Conservation (phyloP, 257 asterid species). For the Solanum pimpinellifolium region DNA sequence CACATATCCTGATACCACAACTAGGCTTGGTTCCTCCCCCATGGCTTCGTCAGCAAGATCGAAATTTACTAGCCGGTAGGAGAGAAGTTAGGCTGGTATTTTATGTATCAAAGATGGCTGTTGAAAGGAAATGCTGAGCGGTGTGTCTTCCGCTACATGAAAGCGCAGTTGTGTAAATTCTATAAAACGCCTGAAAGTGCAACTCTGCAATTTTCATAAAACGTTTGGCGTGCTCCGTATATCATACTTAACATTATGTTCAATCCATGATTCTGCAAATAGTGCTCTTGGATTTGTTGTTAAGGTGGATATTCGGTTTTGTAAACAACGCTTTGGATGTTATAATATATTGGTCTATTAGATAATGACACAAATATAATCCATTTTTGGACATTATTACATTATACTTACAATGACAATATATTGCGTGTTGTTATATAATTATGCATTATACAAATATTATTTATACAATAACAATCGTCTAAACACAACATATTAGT, state of each 20-base stretch:
- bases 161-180: neutral
- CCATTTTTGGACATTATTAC: too few relatives aligned
- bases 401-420: too few relatives aligned
- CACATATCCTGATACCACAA: neutral
- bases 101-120: neutral
- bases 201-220: neutral
- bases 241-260: neutral
- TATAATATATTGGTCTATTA: neutral
- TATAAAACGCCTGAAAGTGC: neutral
- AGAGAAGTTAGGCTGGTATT: neutral
- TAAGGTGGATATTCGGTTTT: neutral
- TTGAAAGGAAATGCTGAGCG: neutral
- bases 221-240: neutral
- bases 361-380: too few relatives aligned
- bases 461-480: too few relatives aligned
- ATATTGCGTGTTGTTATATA: too few relatives aligned
- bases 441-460: too few relatives aligned
- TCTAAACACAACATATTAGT: too few relatives aligned
- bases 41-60: constrained; percentile 12
- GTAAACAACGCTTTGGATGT: neutral
- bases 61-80: neutral
- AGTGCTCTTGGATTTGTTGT: neutral
- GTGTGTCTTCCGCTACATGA: neutral
- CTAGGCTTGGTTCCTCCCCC: neutral
- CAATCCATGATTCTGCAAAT: neutral